These are phyloP conservation scores for Inonotus obliquus DNA, from an alignment of 1,284 basidiomycete genomes.

Conservation along the genomic window DNA sequence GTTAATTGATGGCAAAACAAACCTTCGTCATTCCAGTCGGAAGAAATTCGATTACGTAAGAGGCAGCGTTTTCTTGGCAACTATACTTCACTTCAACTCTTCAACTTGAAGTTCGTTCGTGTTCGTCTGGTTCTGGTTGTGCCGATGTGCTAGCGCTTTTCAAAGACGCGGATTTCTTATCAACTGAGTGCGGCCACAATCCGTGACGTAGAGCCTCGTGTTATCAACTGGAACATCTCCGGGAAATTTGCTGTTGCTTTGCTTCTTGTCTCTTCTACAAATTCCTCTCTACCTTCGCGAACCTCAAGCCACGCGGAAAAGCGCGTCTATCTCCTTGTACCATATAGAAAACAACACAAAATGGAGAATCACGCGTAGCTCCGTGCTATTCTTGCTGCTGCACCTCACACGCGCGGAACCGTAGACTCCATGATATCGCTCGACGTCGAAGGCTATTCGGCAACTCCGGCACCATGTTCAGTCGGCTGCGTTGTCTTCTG, in stretches of 20 bases:
- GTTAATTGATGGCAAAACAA: no score
- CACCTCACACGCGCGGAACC: background rate
- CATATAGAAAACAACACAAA: background rate
- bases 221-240: background rate
- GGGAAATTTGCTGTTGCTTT: background rate
- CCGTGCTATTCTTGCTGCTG: background rate
- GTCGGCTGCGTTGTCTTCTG: background rate
- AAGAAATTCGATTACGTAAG: no score
- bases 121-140: no score
- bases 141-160: no score
- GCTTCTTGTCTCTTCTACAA: background rate
- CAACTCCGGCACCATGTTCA: background rate
- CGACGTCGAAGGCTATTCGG: background rate
- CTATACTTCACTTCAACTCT: no score
- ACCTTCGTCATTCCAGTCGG: no score
- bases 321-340: background rate
- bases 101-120: no score
- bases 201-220: no score
- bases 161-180: no score
- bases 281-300: background rate
- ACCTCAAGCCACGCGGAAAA: background rate
- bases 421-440: background rate
- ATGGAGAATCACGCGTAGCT: background rate
- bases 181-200: no score
- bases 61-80: no score